Base-by-base conservation (phyloP, 257 asterid genomes). In the Primulina eburnea region DNA sequence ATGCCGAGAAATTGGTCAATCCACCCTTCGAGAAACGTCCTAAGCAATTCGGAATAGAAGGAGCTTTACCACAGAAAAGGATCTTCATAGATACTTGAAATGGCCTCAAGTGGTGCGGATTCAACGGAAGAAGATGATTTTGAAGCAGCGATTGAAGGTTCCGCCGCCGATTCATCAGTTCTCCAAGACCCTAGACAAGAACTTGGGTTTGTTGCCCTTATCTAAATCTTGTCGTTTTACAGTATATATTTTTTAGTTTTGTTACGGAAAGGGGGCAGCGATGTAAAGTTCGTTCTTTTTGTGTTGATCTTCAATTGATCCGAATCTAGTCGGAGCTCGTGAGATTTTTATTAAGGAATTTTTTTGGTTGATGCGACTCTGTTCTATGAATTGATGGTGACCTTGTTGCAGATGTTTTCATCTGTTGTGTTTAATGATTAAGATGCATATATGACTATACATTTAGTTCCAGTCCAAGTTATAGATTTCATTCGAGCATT, bases 11-110 rank as follows among this genome's bases (percentile, higher is more conserved):
- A 21, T 76, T 66, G 10, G 81, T 71, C 52, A 82, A 82, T 34
- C 84, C 87, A 2, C 72, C 80, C 4, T 83, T 64, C 26, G 85
- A 83, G 78, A 83, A 83, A 50, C 72, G 87, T 74, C 81, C 82
- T 2, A 82, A 82, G 71, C 84, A 82, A 60, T 82, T 82, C 21
- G 87, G 87, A 1, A 82, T 80, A 55, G 87, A 83, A 24, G 87
- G 87, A 14, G 87, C 84, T 10, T 72, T 82, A 55, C 85, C 85
- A 32, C 85, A 83, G 18, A 83, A 83, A 83, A 75, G 24, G 85
- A 83, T 75, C 83, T 83, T n/a, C 81, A 75, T 28, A 62, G 87
- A 9, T 83, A 72, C 56, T 83, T 83, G 20, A 77, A 78, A 82
- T 77, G 81, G 81, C 87, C 87, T 0, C 82, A 82, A 26, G 81